Evolutionary conservation across 2,329 filamentous ascomycete genomes (phyloP), one percentile per base, ranked within the genome.

Genomic region (Metarhizium album): DNA sequence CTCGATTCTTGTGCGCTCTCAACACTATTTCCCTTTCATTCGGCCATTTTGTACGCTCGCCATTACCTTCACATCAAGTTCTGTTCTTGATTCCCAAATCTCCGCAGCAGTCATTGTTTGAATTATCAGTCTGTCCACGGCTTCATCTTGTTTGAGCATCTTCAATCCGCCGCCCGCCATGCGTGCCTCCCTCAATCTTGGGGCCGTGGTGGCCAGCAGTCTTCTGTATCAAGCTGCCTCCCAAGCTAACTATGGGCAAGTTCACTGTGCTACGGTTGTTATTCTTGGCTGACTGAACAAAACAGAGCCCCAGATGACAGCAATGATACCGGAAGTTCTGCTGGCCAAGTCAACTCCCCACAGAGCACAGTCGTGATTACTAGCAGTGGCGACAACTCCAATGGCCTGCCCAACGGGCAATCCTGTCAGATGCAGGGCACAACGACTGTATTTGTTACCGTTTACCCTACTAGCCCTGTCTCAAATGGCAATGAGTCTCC

Each of bases 381-480:
- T 31, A 47, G 48, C 35, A 42, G 42, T 29, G 50, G 52, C 6
- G 23, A 49, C 35, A 47, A 45, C 35, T 49, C 54, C 3, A 50
- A 40, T 24, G 52, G 42, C 29, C 38, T 43, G 4, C 23, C 46
- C 33, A 45, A 43, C 45, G 55, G 42, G 40, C 58, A 63, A 46
- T 72, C 67, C 23, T 77, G 75, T 56, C 62, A 67, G 53, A 52
- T 65, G 40, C 58, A 66, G 52, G 60, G 61, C 7, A 70, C 69
- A 35, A 68, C 65, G 35, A 77, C 74, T 38, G 67, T 77, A 53
- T 73, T 75, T 56, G 62, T 78, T 55, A 76, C 75, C 33, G 63
- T 76, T 47, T 66, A 64, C 48, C 66, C 69, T 14, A 60, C 63
- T 51, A 60, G 57, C 43, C 54, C 64, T 56, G 55, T 45, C 50